Evolutionary conservation across 495 filamentous ascomycete species (phyloP).

Genomic region (Mytilinidion resinicola): DNA sequence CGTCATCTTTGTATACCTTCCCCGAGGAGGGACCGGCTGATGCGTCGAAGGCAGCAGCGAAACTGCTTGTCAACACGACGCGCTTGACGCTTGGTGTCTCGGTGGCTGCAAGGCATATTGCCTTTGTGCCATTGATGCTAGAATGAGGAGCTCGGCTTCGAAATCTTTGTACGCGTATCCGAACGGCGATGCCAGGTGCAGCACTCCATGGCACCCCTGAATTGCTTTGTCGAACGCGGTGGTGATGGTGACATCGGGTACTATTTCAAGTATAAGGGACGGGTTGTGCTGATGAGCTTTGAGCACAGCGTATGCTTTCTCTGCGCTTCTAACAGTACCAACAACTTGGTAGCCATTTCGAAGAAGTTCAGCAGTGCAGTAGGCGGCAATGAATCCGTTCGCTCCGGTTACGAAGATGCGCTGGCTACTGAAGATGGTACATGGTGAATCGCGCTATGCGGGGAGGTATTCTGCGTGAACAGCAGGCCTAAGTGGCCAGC

Average conservation of each 20-base stretch:
- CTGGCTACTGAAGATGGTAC: no score
- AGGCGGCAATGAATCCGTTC: conserved; percentile 17
- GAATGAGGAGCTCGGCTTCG: conserved; percentile 12
- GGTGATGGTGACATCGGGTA: conserved; percentile 14
- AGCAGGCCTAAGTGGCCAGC: no score
- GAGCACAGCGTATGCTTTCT: conserved; percentile 20
- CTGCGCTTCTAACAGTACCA: conserved; percentile 10
- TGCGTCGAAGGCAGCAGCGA: conserved; percentile 9
- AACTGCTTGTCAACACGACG: conserved; percentile 12
- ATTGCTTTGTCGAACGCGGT: conserved; percentile 17
- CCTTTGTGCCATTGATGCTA: conserved; percentile 7
- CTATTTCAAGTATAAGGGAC: conserved; percentile 21
- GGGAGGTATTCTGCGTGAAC: no score
- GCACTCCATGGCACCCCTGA: conserved; percentile 20
- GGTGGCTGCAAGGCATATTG: conserved; percentile 2
- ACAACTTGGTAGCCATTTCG: conserved; percentile 8
- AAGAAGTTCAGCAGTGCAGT: conserved; percentile 8
- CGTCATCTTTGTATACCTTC: conserved; percentile 9
- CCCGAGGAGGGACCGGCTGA: neutral
- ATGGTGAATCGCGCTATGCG: no score
- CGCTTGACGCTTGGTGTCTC: conserved; percentile 4
- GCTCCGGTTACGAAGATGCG: conserved; percentile 36
- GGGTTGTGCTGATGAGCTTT: conserved; percentile 29
- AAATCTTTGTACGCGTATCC: conserved; percentile 6
- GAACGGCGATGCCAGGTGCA: conserved; percentile 31